These are phyloP conservation scores for Dendrobium officinale DNA, from an alignment of 106 monocot species.

Conservation along the genomic window DNA sequence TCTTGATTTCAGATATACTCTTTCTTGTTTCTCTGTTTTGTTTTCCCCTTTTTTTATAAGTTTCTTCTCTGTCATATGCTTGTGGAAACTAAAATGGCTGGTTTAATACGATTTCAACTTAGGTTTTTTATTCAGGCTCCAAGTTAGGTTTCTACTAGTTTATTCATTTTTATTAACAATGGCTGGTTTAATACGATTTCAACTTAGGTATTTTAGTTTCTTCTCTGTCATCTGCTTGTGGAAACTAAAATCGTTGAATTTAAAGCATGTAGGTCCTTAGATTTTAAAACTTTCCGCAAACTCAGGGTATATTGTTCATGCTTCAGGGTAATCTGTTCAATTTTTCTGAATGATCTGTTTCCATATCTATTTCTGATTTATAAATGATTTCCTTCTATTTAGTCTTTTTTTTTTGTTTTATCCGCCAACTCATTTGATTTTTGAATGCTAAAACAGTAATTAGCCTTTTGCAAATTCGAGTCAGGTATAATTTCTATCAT, in stretches of 20 bases:
- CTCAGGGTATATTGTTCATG: neutral
- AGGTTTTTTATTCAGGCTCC: neutral
- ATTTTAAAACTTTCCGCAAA: neutral
- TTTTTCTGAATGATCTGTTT: neutral
- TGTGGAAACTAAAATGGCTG: neutral
- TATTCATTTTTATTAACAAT: neutral
- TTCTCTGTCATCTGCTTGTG: too few relatives aligned
- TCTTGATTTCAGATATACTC: neutral
- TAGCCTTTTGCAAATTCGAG: neutral
- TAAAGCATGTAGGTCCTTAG: neutral
- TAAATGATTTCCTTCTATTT: too few relatives aligned
- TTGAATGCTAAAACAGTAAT: too few relatives aligned
- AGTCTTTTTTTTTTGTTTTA: too few relatives aligned
- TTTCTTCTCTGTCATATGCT: neutral
- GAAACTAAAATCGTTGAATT: neutral
- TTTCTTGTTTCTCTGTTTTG: neutral
- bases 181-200: conserved; percentile 12
- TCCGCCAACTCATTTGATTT: too few relatives aligned
- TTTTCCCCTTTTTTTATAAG: neutral
- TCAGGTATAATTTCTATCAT: neutral
- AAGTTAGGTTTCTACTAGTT: neutral
- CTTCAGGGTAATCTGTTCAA: neutral
- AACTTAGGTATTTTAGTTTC: too few relatives aligned
- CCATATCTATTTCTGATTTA: too few relatives aligned
- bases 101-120: neutral